These are phyloP conservation scores for Fusarium hainanense DNA, from an alignment of 2,329 filamentous ascomycete species.

Conservation along the genomic window DNA sequence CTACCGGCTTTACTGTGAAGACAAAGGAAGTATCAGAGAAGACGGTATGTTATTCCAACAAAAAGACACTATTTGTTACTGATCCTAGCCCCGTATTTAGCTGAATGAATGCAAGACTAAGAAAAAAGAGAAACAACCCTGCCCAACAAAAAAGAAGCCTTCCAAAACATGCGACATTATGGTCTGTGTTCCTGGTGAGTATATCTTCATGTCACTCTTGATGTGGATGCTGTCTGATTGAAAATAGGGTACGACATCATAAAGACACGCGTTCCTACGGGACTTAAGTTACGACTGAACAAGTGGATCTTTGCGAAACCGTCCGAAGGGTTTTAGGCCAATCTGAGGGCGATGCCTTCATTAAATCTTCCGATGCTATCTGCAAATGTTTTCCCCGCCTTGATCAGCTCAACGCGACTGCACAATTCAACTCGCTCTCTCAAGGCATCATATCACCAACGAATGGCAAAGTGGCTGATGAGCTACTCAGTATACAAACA, in stretches of 20 bases:
- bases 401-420: fast-evolving
- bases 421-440: neutral
- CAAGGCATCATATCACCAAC: neutral
- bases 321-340: neutral
- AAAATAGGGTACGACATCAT: fast-evolving
- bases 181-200: neutral
- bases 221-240: neutral
- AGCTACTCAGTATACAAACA: neutral
- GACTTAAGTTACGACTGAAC: neutral
- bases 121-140: neutral
- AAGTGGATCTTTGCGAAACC: neutral
- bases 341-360: neutral
- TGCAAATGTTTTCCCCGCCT: neutral
- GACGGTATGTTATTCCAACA: too few relatives aligned
- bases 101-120: neutral
- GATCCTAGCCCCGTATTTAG: too few relatives aligned
- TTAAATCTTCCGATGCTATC: neutral
- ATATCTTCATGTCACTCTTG: too few relatives aligned
- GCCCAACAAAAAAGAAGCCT: neutral
- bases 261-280: neutral
- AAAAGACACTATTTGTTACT: too few relatives aligned
- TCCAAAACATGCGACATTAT: neutral
- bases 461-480: neutral
- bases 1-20: neutral
- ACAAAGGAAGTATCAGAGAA: neutral